Evolutionary conservation across 73 alveolate species (phyloP), one percentile per base, ranked within the genome.

Genomic region (Loxodes magnus): DNA sequence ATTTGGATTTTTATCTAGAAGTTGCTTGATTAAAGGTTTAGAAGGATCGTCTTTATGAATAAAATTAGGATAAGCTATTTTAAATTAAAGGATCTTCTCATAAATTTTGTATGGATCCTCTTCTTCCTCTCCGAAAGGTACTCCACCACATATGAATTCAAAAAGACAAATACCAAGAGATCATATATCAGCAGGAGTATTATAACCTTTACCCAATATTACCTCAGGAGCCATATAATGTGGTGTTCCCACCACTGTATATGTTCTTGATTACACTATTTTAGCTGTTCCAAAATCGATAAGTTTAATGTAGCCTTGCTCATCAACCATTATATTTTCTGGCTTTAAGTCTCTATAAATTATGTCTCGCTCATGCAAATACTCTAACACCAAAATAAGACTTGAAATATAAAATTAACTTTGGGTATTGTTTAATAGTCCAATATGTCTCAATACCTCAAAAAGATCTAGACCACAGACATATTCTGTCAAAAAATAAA

Each of bases 81-180:
- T 58, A 43, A 66, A 73, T 30, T 74, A 56, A 7, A 41, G 28
- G 6, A 78, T 76, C 15, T 77, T 82, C 58, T 67, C 80, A 78
- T 78, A 78, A 55, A 78, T 69, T 30, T 64, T 87, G 60, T 73
- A 66, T 30, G 92, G 92, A 42, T 78, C 92, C 20, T 78, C 83
- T n/a, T 57, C 77, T n/a, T 78, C 88, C 60, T 78, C 92, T 23
- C 87, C 92, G 42, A 63, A 78, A 0, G 92, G 92, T 7, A 78
- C 83, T 33, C 73, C 67, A 6, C 92, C 92, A 67, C 92, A 78
- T 63, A 78, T 58, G 41, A 78, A 78, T 51, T 78, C 92, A 58
- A 57, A 78, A 48, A 78, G 61, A 38, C 84, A 69, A 25, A 78
- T 53, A 6, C 88, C 92, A 4, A 78, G 62, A n/a, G 82, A 59